Conservation (phyloP, 305 asterid species). For the Plantago lanceolata region DNA sequence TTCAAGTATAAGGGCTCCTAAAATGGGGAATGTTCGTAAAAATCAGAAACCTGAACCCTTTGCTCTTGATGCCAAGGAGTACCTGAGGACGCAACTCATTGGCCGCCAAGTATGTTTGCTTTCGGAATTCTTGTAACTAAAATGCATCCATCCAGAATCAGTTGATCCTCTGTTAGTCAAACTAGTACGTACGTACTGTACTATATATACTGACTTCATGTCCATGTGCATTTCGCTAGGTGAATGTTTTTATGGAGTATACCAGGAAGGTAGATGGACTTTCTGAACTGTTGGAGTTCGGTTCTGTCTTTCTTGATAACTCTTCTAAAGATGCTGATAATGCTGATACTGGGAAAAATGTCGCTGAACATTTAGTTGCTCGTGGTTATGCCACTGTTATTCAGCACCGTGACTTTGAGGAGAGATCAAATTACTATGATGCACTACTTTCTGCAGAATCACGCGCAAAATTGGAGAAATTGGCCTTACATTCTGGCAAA, state of each 20-base stretch:
- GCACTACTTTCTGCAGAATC: slow-evolving; percentile 90
- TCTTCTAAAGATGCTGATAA: slow-evolving; percentile 69
- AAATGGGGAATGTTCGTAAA: slow-evolving; percentile 96
- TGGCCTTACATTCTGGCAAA: slow-evolving; percentile 86
- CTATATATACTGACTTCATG: slow-evolving; percentile 24
- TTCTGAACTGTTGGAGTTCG: slow-evolving; percentile 89
- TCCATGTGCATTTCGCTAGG: slow-evolving; percentile 41
- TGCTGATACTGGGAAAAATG: slow-evolving; percentile 50
- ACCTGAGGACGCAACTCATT: slow-evolving; percentile 78
- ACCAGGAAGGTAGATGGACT: slow-evolving; percentile 90
- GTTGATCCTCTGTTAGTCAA: too few relatives aligned
- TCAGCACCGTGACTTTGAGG: slow-evolving; percentile 97
- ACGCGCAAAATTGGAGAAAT: slow-evolving; percentile 79
- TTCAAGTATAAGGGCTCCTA: slow-evolving; percentile 92
- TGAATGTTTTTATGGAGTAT: slow-evolving; percentile 91
- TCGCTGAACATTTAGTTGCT: slow-evolving; percentile 87
- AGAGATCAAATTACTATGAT: slow-evolving; percentile 86
- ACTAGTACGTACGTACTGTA: too few relatives aligned
- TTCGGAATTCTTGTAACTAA: not conserved
- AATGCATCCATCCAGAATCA: too few relatives aligned
- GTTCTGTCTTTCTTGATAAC: slow-evolving; percentile 75
- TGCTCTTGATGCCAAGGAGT: slow-evolving; percentile 98
- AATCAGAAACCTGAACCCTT: slow-evolving; percentile 72
- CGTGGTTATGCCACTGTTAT: slow-evolving; percentile 93
- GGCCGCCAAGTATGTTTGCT: slow-evolving; percentile 67